phyloP scores from a whole-genome alignment of 2,329 filamentous ascomycete genomes.

The Neofusicoccum kwambonambiense region DNA sequence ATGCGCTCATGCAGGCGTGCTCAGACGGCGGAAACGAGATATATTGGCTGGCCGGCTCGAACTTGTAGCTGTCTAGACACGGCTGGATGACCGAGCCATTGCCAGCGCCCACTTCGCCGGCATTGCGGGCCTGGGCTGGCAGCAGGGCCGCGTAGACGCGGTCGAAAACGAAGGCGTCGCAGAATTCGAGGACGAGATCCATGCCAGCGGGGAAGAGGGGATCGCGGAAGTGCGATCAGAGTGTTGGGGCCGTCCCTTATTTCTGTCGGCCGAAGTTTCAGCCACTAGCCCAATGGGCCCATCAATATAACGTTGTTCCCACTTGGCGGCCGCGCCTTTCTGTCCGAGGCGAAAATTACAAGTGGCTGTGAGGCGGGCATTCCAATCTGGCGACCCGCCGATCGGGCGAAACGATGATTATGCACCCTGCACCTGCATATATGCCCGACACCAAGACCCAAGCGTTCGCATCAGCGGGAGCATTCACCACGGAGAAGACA shows the following conservation, averaged over 20 bases:
- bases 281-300: background rate
- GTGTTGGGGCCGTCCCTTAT: background rate
- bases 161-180: conserved; percentile 80
- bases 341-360: too few relatives aligned
- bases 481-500: too few relatives aligned
- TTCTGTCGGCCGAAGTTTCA: background rate
- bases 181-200: conserved; percentile 87
- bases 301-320: too few relatives aligned
- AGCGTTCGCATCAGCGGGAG: too few relatives aligned
- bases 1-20: conserved; percentile 76
- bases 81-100: conserved; percentile 39
- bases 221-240: background rate
- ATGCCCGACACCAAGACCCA: too few relatives aligned
- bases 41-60: conserved; percentile 69
- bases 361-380: too few relatives aligned
- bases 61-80: conserved; percentile 54
- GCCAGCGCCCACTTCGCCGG: conserved; percentile 58
- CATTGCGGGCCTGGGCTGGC: conserved; percentile 54
- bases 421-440: too few relatives aligned
- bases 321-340: too few relatives aligned
- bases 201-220: conserved; percentile 51
- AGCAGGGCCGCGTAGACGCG: conserved; percentile 68
- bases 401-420: too few relatives aligned
- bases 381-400: too few relatives aligned
- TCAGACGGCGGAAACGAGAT: conserved; percentile 68